A percentile compares a stretch with the other conserved stretches of the same genome.
phyloP scores from a whole-genome alignment of 306 rosid genomes.

The Glycine soja region DNA sequence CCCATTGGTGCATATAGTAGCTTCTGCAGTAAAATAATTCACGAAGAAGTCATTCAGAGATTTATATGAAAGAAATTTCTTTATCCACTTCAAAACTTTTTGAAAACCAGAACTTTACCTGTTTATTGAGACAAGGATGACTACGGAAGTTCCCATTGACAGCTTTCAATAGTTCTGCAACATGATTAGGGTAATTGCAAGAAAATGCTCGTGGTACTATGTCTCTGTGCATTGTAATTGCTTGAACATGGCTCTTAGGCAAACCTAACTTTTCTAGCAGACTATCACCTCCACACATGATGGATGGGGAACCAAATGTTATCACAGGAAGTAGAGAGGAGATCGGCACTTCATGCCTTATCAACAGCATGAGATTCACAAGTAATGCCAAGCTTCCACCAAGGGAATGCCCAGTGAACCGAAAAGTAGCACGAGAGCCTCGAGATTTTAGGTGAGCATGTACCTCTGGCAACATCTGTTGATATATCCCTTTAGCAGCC shows the following conservation, averaged over 20 bases:
- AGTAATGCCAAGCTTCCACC: slow-evolving; percentile 96
- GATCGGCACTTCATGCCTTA: slow-evolving; percentile 71
- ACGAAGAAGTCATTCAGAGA: slow-evolving; percentile 38
- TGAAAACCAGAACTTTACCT: slow-evolving; percentile 54
- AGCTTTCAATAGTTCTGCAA: slow-evolving; percentile 87
- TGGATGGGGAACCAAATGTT: slow-evolving; percentile 91
- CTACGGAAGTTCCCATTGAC: slow-evolving; percentile 80
- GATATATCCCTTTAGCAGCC: slow-evolving; percentile 95
- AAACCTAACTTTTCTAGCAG: slow-evolving; percentile 78
- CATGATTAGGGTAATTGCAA: slow-evolving; percentile 87
- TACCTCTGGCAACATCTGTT: slow-evolving; percentile 89
- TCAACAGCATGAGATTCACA: slow-evolving; percentile 86
- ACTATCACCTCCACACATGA: slow-evolving; percentile 91
- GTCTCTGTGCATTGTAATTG: slow-evolving; percentile 90
- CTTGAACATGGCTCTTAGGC: slow-evolving; percentile 78
- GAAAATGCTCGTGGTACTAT: slow-evolving; percentile 96
- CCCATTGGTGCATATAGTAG: slow-evolving; percentile 90
- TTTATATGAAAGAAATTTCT: slow-evolving; percentile 3
- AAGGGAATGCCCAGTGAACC: slow-evolving; percentile 95
- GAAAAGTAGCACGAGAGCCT: slow-evolving; percentile 72
- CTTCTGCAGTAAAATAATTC: slow-evolving; percentile 58
- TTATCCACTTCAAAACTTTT: background rate
- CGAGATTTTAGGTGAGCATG: slow-evolving; percentile 67
- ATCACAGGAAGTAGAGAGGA: slow-evolving; percentile 90
- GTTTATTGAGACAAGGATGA: slow-evolving; percentile 87